Conservation (phyloP, 2,329 filamentous ascomycete species). For the Aspergillus fumigatus region DNA sequence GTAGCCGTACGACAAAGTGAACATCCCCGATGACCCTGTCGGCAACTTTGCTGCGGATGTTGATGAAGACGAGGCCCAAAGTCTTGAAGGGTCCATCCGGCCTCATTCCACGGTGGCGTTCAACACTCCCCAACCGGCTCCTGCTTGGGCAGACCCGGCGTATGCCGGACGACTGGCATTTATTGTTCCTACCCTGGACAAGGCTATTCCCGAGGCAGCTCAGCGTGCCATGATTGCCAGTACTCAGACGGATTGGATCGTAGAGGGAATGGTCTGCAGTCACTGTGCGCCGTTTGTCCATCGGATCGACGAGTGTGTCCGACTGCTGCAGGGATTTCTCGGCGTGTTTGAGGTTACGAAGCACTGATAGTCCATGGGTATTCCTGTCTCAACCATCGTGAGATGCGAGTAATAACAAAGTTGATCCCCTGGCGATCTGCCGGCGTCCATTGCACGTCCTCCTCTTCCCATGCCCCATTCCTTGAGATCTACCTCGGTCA, state of each 20-base stretch:
- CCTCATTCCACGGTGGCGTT: constrained; percentile 22
- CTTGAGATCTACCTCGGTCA: not conserved
- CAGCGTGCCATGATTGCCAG: constrained; percentile 22
- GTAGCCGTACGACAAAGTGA: constrained; percentile 11
- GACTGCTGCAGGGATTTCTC: not conserved
- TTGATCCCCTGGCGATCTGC: constrained; percentile 2
- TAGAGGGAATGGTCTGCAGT: constrained; percentile 14
- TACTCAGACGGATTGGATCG: constrained; percentile 18
- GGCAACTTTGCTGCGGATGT: constrained; percentile 14
- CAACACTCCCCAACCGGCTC: constrained; percentile 17
- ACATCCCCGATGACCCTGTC: constrained; percentile 10
- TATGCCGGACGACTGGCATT: constrained; percentile 17
- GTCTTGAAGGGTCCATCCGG: constrained; percentile 10
- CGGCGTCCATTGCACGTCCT: constrained; percentile 6
- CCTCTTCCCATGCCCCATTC: constrained; percentile 5
- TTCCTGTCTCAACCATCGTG: not conserved
- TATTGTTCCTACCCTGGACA: constrained; percentile 19
- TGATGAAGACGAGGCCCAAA: not conserved
- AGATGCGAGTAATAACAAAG: not conserved
- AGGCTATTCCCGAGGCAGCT: constrained; percentile 17
- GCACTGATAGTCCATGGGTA: too few relatives aligned
- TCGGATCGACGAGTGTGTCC: constrained; percentile 1
- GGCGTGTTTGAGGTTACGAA: not conserved
- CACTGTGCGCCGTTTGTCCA: constrained; percentile 13
- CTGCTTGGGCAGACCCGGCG: constrained; percentile 22